Conservation (phyloP, 2,329 filamentous ascomycete genomes). For the Mycosphaerella sp. region DNA sequence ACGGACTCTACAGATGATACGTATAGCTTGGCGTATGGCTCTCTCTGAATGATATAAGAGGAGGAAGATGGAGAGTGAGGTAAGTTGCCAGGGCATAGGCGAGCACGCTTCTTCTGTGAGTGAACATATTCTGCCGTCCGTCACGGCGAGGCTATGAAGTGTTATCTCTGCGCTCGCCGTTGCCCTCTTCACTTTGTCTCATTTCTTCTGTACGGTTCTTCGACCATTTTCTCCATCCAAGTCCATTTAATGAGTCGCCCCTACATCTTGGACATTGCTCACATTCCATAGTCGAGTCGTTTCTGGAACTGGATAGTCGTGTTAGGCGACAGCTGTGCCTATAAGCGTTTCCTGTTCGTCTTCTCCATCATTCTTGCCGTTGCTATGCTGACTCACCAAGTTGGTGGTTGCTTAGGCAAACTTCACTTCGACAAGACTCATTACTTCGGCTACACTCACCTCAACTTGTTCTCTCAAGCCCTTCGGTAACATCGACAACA, state of each 20-base stretch:
- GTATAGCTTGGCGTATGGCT: neutral
- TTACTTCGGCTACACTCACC: too few species aligned
- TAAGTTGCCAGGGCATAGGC: neutral
- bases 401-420: neutral
- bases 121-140: neutral
- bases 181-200: neutral
- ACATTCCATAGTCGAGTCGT: slow-evolving; percentile 25
- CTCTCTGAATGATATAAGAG: neutral
- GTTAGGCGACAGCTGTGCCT: slow-evolving; percentile 9
- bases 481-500: neutral
- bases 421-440: neutral
- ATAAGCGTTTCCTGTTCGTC: neutral
- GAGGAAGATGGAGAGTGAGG: neutral
- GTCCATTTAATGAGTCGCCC: slow-evolving; percentile 21
- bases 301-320: slow-evolving; percentile 18
- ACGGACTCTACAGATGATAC: neutral
- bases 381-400: neutral
- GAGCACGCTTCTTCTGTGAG: neutral
- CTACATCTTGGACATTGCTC: slow-evolving; percentile 26
- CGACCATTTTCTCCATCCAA: neutral
- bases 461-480: neutral
- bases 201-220: neutral
- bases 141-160: neutral
- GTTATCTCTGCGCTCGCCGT: neutral
- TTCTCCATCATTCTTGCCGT: neutral